Evolutionary conservation across 192 early-diverging fungal genomes (phyloP).

Genomic region (Chytriomyces sp.): DNA sequence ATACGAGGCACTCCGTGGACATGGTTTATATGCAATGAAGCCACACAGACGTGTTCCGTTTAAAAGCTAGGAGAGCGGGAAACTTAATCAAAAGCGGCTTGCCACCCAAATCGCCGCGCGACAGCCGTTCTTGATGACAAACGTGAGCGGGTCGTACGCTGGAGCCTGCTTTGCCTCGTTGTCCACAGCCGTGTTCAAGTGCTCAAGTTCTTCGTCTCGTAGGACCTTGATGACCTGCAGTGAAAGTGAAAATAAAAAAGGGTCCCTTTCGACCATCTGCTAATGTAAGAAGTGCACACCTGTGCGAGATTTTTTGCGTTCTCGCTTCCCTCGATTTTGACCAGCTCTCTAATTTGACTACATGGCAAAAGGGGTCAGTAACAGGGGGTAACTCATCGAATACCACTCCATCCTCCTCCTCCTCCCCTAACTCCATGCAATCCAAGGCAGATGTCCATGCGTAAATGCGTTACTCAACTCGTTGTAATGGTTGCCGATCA

Average conservation of each 20-base stretch:
- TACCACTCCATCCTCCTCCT: too few relatives aligned
- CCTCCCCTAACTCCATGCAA: too few relatives aligned
- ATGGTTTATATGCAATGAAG: too few relatives aligned
- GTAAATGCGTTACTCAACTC: constrained; percentile 55
- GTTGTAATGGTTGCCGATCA: constrained; percentile 95
- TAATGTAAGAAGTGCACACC: constrained; percentile 5
- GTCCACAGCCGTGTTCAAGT: constrained; percentile 85
- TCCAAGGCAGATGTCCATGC: background rate
- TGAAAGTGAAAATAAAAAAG: constrained; percentile 3
- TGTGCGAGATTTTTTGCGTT: constrained; percentile 37
- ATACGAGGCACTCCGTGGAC: too few relatives aligned
- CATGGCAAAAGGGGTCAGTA: too few relatives aligned
- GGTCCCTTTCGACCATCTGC: background rate
- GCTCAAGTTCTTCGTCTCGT: constrained; percentile 94
- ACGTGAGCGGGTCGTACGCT: constrained; percentile 68
- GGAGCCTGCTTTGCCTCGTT: constrained; percentile 86
- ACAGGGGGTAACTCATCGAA: too few relatives aligned
- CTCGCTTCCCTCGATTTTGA: constrained; percentile 66
- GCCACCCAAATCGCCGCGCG: constrained; percentile 92
- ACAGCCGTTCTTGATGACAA: constrained; percentile 84
- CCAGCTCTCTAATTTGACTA: constrained; percentile 79
- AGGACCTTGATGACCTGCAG: constrained; percentile 78
- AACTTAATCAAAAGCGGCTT: constrained; percentile 68
- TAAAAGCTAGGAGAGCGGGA: too few relatives aligned
- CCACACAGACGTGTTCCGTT: too few relatives aligned